These are phyloP conservation scores for Sphagnum magellanicum DNA, from an alignment of 228 moss, liverwort and hornwort species.

Conservation along the genomic window DNA sequence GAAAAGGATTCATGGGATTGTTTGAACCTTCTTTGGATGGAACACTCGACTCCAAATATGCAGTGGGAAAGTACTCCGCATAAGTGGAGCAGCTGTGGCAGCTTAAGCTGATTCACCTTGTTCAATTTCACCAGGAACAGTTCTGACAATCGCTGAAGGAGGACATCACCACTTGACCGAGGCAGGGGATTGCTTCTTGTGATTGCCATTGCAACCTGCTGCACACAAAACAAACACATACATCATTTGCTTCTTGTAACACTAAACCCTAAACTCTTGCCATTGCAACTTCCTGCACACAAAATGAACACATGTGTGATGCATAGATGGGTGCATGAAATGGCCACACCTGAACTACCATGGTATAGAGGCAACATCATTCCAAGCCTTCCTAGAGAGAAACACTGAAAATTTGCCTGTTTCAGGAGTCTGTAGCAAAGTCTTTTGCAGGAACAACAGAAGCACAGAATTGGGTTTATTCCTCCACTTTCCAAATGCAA, in stretches of 20 bases:
- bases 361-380: too few relatives aligned
- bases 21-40: constrained; percentile 61
- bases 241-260: not conserved
- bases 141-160: constrained; percentile 56
- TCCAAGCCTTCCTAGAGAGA: too few relatives aligned
- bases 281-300: too few relatives aligned
- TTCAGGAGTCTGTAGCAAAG: too few relatives aligned
- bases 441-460: too few relatives aligned
- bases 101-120: constrained; percentile 29
- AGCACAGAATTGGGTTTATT: too few relatives aligned
- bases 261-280: not conserved
- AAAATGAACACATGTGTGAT: too few relatives aligned
- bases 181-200: constrained; percentile 58
- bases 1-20: not conserved
- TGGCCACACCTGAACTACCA: too few relatives aligned
- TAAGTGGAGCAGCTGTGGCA: constrained; percentile 57
- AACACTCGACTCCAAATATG: constrained; percentile 66
- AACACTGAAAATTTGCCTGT: too few relatives aligned
- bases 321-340: too few relatives aligned
- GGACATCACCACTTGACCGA: constrained; percentile 56
- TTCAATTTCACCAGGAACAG: constrained; percentile 51
- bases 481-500: too few relatives aligned
- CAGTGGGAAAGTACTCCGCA: constrained; percentile 62
- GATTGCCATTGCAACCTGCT: constrained; percentile 35
- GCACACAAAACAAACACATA: constrained; percentile 2